phyloP scores from a whole-genome alignment of 176 grass and related monocot genomes.

The Paspalum vaginatum region DNA sequence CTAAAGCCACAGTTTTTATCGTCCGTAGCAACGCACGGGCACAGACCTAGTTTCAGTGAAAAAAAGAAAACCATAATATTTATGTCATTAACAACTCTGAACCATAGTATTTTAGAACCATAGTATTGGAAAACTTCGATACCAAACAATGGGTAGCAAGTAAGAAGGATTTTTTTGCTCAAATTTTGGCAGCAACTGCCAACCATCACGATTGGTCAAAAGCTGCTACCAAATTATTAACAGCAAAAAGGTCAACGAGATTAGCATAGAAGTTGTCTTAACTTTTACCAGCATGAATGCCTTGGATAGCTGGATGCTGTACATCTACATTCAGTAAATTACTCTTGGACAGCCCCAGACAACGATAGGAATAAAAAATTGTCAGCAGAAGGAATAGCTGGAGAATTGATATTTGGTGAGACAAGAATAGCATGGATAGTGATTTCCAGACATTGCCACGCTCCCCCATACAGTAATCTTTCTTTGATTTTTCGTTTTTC shows the following conservation, averaged over 20 bases:
- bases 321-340: slow-evolving; percentile 1
- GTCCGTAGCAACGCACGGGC: too few species aligned
- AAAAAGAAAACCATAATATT: too few species aligned
- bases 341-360: background rate
- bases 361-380: slow-evolving; percentile 25
- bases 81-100: too few species aligned
- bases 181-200: slow-evolving; percentile 2
- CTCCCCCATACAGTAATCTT: slow-evolving; percentile 21
- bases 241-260: slow-evolving; percentile 3
- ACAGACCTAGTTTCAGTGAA: too few species aligned
- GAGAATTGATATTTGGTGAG: slow-evolving; percentile 19
- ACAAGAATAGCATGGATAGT: slow-evolving; percentile 4
- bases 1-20: too few species aligned
- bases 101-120: too few species aligned
- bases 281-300: slow-evolving; percentile 25
- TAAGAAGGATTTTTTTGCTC: background rate
- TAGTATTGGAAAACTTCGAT: too few species aligned
- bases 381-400: slow-evolving; percentile 8
- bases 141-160: background rate
- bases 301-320: background rate
- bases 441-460: background rate
- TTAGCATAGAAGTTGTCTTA: slow-evolving; percentile 4
- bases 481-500: slow-evolving; percentile 19
- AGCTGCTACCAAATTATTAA: slow-evolving; percentile 24
- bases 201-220: slow-evolving; percentile 9